Evolutionary conservation across 1,284 basidiomycete genomes (phyloP).

Genomic region (Rhodotorula sp.): DNA sequence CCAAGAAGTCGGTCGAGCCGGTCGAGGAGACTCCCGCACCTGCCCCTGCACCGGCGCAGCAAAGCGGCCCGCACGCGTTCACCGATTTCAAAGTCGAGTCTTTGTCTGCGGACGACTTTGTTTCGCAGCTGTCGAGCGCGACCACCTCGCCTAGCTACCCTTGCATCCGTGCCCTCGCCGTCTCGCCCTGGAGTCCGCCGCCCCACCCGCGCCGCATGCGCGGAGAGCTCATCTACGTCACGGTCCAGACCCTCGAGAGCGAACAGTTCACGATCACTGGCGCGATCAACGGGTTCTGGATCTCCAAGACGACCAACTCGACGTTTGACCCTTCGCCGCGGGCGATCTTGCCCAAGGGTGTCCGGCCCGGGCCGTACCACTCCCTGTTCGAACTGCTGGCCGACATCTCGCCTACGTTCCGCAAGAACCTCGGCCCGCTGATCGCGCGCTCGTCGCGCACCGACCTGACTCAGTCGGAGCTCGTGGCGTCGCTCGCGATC

Average conservation of each 20-base stretch:
- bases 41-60: neutral
- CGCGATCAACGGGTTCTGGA: slow-evolving; percentile 57
- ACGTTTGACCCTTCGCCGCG: slow-evolving; percentile 53
- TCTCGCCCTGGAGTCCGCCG: slow-evolving; percentile 61
- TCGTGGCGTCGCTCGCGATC: slow-evolving; percentile 52
- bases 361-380: slow-evolving; percentile 49
- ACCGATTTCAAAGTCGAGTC: slow-evolving; percentile 22
- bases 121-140: slow-evolving; percentile 15
- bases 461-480: slow-evolving; percentile 40
- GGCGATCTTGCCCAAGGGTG: slow-evolving; percentile 41
- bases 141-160: slow-evolving; percentile 25
- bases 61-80: slow-evolving; percentile 25
- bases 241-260: slow-evolving; percentile 57
- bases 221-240: slow-evolving; percentile 59
- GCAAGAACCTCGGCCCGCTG: slow-evolving; percentile 48
- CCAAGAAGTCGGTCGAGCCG: slow-evolving; percentile 19
- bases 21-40: neutral
- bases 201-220: slow-evolving; percentile 55
- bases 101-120: slow-evolving; percentile 15
- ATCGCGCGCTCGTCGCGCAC: slow-evolving; percentile 43
- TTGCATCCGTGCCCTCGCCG: slow-evolving; percentile 53
- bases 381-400: slow-evolving; percentile 58
- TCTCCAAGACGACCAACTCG: slow-evolving; percentile 53
- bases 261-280: slow-evolving; percentile 57
- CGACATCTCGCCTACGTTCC: slow-evolving; percentile 51